Conservation (phyloP, 139 green algal species). For the Chlamydomonas sphaeroides region DNA sequence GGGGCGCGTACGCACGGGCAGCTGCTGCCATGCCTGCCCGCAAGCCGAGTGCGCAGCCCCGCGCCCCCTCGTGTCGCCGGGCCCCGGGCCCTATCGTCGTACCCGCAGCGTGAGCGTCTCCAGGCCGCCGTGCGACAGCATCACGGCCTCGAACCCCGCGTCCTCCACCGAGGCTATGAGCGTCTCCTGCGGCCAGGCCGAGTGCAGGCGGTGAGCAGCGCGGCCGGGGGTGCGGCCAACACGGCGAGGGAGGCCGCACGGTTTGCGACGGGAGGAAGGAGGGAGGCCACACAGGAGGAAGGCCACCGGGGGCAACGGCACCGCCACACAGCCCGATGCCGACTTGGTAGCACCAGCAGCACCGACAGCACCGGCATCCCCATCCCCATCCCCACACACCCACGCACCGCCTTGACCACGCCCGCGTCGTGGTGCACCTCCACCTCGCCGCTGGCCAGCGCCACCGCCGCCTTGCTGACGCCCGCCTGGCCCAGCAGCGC, state of each 20-base stretch:
- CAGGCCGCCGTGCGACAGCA: conserved; percentile 46
- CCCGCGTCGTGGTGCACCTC: conserved; percentile 57
- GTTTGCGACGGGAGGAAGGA: too few relatives aligned
- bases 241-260: too few relatives aligned
- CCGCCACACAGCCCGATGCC: too few relatives aligned
- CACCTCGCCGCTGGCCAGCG: conserved; percentile 57
- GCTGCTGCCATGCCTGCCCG: background rate
- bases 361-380: too few relatives aligned
- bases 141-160: conserved; percentile 79
- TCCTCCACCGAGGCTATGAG: conserved; percentile 77
- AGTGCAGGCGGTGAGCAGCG: too few relatives aligned
- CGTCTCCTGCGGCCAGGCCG: conserved; percentile 39
- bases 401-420: conserved; percentile 54
- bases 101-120: conserved; percentile 28
- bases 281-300: too few relatives aligned
- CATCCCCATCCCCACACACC: conserved; percentile 33
- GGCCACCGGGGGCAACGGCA: background rate
- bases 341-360: too few relatives aligned
- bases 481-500: conserved; percentile 68
- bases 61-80: background rate
- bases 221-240: too few relatives aligned
- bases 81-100: background rate
- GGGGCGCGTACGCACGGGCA: too few relatives aligned
- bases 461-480: conserved; percentile 66
- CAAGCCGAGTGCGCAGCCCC: too few relatives aligned